Conservation (phyloP, 2,329 filamentous ascomycete species). For the Dactylella cylindrospora region DNA sequence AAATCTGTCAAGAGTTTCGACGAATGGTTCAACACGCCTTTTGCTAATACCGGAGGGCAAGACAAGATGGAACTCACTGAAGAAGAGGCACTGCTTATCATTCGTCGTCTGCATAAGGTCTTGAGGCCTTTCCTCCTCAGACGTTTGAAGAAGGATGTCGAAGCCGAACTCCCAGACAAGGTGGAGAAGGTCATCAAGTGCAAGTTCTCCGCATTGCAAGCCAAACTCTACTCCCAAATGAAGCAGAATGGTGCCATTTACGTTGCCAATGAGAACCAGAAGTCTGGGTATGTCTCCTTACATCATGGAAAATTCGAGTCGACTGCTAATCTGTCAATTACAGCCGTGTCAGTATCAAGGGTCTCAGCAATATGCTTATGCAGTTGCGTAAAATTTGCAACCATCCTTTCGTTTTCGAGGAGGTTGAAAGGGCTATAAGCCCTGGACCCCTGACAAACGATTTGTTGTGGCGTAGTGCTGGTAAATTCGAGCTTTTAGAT, state of each 20-base stretch:
- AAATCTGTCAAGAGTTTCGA: conserved; percentile 98
- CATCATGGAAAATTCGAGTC: not conserved
- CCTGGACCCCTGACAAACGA: conserved; percentile 86
- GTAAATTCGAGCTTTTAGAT: conserved; percentile 95
- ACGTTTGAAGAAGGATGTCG: conserved; percentile 98
- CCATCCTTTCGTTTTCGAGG: conserved; percentile 97
- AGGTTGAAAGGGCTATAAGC: conserved; percentile 98
- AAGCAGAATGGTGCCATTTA: conserved; percentile 91
- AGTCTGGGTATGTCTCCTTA: conserved; percentile 29
- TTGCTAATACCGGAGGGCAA: conserved; percentile 95
- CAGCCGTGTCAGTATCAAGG: conserved; percentile 52
- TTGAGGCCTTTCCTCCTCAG: conserved; percentile 93
- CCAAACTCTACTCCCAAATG: conserved; percentile 95
- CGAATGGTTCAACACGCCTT: conserved; percentile 99
- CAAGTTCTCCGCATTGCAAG: conserved; percentile 91
- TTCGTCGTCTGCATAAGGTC: conserved; percentile 97
- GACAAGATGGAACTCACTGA: conserved; percentile 99
- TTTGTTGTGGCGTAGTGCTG: conserved; percentile 87
- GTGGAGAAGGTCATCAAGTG: conserved; percentile 99
- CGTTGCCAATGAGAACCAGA: conserved; percentile 84
- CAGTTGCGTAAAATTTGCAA: conserved; percentile 98
- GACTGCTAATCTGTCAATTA: not conserved
- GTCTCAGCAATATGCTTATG: conserved; percentile 99
- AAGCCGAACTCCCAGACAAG: conserved; percentile 98
- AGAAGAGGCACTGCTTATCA: conserved; percentile 99